phyloP scores from a whole-genome alignment of 202 grass and related monocot genomes.

The Eragrostis tef region DNA sequence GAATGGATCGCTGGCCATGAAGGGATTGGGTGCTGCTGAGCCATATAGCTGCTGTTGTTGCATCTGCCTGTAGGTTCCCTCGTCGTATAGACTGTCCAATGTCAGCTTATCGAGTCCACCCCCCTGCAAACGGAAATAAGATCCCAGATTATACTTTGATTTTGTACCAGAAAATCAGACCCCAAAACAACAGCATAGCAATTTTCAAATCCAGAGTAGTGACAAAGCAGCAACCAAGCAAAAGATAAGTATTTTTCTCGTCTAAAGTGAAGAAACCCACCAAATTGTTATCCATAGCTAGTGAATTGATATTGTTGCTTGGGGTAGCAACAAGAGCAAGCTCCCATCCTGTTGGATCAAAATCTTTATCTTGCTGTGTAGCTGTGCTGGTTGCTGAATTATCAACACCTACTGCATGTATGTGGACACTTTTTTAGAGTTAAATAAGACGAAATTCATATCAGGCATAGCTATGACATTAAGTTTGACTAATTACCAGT shows the following conservation, averaged over 20 bases:
- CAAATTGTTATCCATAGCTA: constrained; percentile 69
- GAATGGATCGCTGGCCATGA: constrained; percentile 79
- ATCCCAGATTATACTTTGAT: background rate
- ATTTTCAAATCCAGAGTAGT: constrained; percentile 23
- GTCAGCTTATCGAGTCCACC: constrained; percentile 89
- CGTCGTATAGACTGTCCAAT: constrained; percentile 78
- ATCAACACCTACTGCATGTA: constrained; percentile 47
- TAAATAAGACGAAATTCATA: constrained; percentile 7
- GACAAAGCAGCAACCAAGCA: constrained; percentile 19
- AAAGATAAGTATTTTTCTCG: constrained; percentile 33
- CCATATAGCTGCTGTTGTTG: constrained; percentile 70
- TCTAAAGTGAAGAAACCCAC: constrained; percentile 57
- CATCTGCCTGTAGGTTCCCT: constrained; percentile 77
- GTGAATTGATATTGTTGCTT: constrained; percentile 59
- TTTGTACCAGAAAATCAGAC: background rate
- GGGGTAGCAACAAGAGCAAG: constrained; percentile 87
- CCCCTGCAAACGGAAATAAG: constrained; percentile 54
- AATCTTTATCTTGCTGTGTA: constrained; percentile 65
- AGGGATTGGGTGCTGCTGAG: constrained; percentile 70
- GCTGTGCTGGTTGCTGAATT: constrained; percentile 46
- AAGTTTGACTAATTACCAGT: constrained; percentile 51
- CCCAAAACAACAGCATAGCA: background rate
- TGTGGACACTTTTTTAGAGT: constrained; percentile 41
- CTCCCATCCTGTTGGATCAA: constrained; percentile 98
- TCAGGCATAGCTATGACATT: constrained; percentile 7